Evolutionary conservation across 345 rosid genomes (phyloP).

Genomic region (Acer campestre): DNA sequence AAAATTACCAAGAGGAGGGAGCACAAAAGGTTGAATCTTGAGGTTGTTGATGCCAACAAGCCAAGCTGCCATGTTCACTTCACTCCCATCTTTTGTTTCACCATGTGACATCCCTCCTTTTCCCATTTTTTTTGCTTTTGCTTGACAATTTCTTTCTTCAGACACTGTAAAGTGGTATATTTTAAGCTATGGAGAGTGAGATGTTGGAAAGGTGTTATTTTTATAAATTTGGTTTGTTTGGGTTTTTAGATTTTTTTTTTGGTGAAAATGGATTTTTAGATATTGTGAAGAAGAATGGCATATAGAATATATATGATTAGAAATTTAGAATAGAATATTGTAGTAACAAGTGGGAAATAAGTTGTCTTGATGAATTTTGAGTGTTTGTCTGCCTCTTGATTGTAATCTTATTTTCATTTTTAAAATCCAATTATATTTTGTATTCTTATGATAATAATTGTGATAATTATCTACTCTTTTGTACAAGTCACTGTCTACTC

Average conservation of each 20-base stretch:
- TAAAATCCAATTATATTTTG: too few relatives aligned
- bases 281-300: background rate
- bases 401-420: background rate
- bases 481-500: too few relatives aligned
- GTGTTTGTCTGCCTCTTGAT: background rate
- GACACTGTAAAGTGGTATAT: background rate
- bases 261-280: background rate
- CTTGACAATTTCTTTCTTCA: background rate
- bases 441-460: background rate
- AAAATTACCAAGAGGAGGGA: slow-evolving; percentile 66
- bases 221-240: background rate
- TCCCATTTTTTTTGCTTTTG: slow-evolving; percentile 39
- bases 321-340: background rate
- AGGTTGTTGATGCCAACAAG: slow-evolving; percentile 72
- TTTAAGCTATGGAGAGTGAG: background rate
- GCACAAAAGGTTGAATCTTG: slow-evolving; percentile 79
- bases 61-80: slow-evolving; percentile 92
- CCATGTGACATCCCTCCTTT: slow-evolving; percentile 71
- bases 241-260: too few relatives aligned
- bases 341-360: background rate
- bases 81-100: slow-evolving; percentile 47
- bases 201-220: background rate
- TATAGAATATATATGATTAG: background rate
- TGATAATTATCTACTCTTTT: background rate
- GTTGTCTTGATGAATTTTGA: too few relatives aligned